Percentiles rank a stretch among this genome's conserved stretches.
phyloP scores from a whole-genome alignment of 768 basidiomycete species.

The Leccinum barrowsii region DNA sequence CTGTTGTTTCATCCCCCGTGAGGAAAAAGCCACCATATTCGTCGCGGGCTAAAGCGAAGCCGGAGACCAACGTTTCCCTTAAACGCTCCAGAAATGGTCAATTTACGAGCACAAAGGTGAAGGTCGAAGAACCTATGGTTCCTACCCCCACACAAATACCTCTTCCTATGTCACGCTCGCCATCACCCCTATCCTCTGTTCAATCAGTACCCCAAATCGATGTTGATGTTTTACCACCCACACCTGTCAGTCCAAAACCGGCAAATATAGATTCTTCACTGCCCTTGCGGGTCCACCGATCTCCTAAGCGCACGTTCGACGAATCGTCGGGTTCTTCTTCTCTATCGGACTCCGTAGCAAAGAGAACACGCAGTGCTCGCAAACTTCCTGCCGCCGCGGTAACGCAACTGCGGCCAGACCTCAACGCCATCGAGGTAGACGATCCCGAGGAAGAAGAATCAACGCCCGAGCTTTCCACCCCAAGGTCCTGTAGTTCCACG shows the following conservation, averaged over 20 bases:
- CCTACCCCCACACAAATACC: constrained; percentile 33
- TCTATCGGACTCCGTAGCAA: constrained; percentile 32
- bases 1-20: constrained; percentile 28
- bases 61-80: constrained; percentile 13
- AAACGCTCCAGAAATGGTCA: constrained; percentile 24
- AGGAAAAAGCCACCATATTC: constrained; percentile 34
- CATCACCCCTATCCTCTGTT: constrained; percentile 31
- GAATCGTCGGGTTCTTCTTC: constrained; percentile 49
- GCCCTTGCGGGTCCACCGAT: constrained; percentile 38
- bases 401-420: constrained; percentile 11
- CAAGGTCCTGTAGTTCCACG: constrained; percentile 29
- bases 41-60: constrained; percentile 29
- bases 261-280: constrained; percentile 9
- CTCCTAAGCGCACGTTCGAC: constrained; percentile 59
- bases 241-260: constrained; percentile 22
- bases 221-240: constrained; percentile 27
- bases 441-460: constrained; percentile 30
- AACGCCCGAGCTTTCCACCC: constrained; percentile 44
- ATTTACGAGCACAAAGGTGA: constrained; percentile 20
- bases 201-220: constrained; percentile 24
- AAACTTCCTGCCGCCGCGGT: constrained; percentile 18
- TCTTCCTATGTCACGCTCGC: constrained; percentile 37
- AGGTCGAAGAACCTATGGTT: constrained; percentile 18
- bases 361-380: constrained; percentile 33
- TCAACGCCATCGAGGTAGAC: constrained; percentile 24